Base-by-base conservation (phyloP, 1,139 yeast genomes). In the Geotrichum europaeum region DNA sequence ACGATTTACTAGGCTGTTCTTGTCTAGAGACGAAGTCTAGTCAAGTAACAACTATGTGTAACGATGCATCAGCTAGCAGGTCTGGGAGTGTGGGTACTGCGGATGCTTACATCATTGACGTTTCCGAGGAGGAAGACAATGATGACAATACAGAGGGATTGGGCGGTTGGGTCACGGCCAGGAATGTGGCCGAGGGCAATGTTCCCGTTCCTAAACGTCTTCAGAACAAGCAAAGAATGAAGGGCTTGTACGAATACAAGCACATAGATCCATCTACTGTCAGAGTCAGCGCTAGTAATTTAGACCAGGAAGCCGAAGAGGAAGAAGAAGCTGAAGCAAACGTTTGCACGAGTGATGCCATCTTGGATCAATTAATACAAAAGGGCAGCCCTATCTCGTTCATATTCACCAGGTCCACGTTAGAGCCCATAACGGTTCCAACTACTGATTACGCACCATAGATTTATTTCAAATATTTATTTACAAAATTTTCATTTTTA, bases 1-100 rank as follows among this genome's bases (percentile, higher is more conserved):
- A 94, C 74, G 96, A 88, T 68, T 73, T 91, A 64, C 79, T 91
- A 57, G 86, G 79, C n/a, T 91, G 97, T 72, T 69, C 72, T 0
- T 91, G 97, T 71, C 52, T 60, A 9, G 45, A 18, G 15, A 40
- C 47, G n/a, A 40, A 40, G 1, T 43, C 45, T 32, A 51, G 54
- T 22, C 54, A 51, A 51, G 22, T 12, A 18, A 45, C 15, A 10
- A 13, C 43, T 7, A 4, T 34, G 28, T 40, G 20, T 40, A n/a
- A 43, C 1, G 34, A 36, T 24, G 60, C 15, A 15, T 4, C 36
- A 62, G 63, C 25, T 63, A 57, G n/a, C 57, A 63, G 47, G 9
- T n/a, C 47, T 40, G 20, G 20, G 20, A 40, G 47, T 18, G 10
- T 40, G 10, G 47, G 7, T 18, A n/a, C 47, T 40, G n/a, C 22